Conservation (phyloP, 208 protist genomes). For the Lotmaria passim region DNA sequence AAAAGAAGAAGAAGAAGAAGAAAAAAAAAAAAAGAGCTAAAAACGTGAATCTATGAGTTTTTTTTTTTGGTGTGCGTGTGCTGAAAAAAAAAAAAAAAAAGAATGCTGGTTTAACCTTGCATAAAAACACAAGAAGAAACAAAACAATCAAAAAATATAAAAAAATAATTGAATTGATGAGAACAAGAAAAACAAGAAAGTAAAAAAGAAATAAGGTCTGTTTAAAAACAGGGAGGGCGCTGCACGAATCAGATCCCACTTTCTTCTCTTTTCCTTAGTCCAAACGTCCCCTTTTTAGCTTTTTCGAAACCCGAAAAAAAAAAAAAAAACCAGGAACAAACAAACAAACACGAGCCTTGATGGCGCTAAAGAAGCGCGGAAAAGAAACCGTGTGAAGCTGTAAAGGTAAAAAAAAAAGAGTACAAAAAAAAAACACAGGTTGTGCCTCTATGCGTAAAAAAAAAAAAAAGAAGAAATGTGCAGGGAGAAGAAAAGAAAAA, state of each 20-base stretch:
- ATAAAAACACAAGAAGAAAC: constrained; percentile 24
- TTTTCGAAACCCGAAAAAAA: too few species aligned
- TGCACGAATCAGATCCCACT: not conserved
- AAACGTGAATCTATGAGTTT: constrained; percentile 19
- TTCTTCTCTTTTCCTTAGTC: not conserved
- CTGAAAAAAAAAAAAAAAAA: constrained; percentile 12
- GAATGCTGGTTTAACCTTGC: constrained; percentile 8
- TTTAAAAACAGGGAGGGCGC: constrained; percentile 33
- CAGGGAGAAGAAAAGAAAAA: too few species aligned
- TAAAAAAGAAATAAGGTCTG: constrained; percentile 19
- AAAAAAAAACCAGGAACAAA: too few species aligned
- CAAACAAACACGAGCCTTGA: too few species aligned
- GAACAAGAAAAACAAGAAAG: constrained; percentile 13
- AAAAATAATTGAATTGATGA: constrained; percentile 10
- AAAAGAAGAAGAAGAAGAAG: constrained; percentile 15
- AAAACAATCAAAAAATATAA: constrained; percentile 35
- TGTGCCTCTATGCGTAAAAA: too few species aligned
- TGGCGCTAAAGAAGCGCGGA: too few species aligned
- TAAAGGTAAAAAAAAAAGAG: too few species aligned
- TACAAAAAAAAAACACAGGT: too few species aligned
- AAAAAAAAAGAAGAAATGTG: too few species aligned
- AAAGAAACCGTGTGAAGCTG: too few species aligned
- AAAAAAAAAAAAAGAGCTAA: constrained; percentile 14
- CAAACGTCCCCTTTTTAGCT: too few species aligned
- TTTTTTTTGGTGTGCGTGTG: constrained; percentile 10